Evolutionary conservation across 2,329 filamentous ascomycete genomes (phyloP), one percentile per base, ranked within the genome.

Genomic region (Pestalotiopsis sp.): DNA sequence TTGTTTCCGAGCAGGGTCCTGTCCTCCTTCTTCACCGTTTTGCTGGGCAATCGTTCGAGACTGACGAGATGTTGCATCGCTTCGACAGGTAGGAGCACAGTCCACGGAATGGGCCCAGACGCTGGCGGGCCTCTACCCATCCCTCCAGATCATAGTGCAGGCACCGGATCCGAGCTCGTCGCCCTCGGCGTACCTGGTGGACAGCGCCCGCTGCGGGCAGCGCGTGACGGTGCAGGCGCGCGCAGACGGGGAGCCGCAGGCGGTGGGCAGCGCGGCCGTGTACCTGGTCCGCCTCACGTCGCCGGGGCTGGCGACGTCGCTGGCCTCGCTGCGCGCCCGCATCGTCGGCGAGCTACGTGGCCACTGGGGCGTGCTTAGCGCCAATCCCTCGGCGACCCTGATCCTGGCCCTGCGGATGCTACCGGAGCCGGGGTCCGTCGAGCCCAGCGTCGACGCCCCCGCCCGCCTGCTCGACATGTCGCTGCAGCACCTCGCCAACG

Each of bases 311-410:
- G 38, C 38, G 14, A 25, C 11, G 11, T 23, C 62, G 14, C 13
- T 70, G 17, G 70, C 36, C 4, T 6, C 3, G 57, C 36, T 39
- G n/a, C 59, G 59, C 17, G 23, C 14, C 25, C 27, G 67, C 5
- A 72, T 79, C 23, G 38, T 66, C 6, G 69, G 71, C 14, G 78
- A 80, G 67, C 71, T 82, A 60, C 67, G 73, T 14, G 75, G 74
- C 4, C 78, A 82, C 68, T 64, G 80, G 1, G 71, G 71, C 13
- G 72, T 79, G 5, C 74, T 82, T 13, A 72, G 76, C 9, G 67
- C 68, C 1, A 78, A 76, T 67, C 65, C 60, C 2, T 52, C 68
- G 4, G 73, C 75, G 3, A 70, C 70, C 39, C 70, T 82, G 13
- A 68, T 82, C 14, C 59, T 81, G 14, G 73, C 76, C 1, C 61